Percentiles rank a stretch among this genome's conserved stretches.
Conservation (phyloP, 1,284 basidiomycete species). For the Ustilago crameri region DNA sequence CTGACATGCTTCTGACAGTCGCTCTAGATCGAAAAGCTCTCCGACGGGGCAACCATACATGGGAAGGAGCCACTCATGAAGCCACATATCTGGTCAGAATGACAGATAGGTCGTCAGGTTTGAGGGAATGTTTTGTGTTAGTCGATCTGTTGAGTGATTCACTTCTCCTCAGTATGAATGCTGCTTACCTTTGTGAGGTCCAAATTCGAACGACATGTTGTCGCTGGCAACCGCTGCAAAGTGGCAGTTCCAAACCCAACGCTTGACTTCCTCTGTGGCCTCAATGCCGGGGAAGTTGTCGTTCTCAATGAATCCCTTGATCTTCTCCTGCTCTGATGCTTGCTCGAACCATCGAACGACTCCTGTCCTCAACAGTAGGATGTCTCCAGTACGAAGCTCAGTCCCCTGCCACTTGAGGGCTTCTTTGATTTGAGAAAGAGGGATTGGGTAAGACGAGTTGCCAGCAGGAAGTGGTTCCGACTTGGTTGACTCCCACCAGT, state of each 20-base stretch:
- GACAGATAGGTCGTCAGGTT: background rate
- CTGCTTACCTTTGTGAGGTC: constrained; percentile 38
- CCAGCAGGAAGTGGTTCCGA: constrained; percentile 23
- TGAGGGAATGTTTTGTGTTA: too few species aligned
- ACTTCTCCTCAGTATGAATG: too few species aligned
- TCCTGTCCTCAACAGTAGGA: constrained; percentile 35
- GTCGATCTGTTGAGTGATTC: too few species aligned
- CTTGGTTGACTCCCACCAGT: constrained; percentile 46
- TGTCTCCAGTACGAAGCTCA: constrained; percentile 23
- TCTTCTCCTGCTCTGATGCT: constrained; percentile 22
- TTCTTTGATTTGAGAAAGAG: constrained; percentile 34
- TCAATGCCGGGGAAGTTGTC: constrained; percentile 46
- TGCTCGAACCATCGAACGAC: constrained; percentile 44
- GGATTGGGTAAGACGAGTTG: constrained; percentile 36
- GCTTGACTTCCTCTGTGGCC: constrained; percentile 38
- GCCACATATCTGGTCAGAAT: constrained; percentile 29
- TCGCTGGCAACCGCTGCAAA: constrained; percentile 46
- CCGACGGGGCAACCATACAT: constrained; percentile 48
- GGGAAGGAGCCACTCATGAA: constrained; percentile 45
- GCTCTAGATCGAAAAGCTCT: constrained; percentile 47
- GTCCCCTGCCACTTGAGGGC: constrained; percentile 34
- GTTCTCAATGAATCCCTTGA: constrained; percentile 38
- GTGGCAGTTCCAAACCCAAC: constrained; percentile 43
- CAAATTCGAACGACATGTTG: constrained; percentile 43
- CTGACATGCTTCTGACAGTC: constrained; percentile 27